Percentiles rank a stretch among this genome's conserved stretches.
Conservation (phyloP, 139 green algal species). For the Trebouxia sp. region DNA sequence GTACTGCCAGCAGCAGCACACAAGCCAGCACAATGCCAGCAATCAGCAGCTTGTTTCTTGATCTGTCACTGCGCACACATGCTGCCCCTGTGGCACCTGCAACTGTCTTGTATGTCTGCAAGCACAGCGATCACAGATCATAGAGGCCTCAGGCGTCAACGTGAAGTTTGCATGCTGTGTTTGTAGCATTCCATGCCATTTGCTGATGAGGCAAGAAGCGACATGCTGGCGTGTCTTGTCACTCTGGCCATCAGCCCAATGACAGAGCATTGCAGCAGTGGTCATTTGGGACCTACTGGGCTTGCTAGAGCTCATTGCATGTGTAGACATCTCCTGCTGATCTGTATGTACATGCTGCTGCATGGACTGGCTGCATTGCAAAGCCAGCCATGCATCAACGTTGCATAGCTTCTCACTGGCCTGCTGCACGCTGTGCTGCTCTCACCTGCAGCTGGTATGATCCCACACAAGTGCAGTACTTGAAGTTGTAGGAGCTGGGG, state of each 20-base stretch:
- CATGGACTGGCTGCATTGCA: no score
- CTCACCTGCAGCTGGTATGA: neutral
- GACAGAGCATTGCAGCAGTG: no score
- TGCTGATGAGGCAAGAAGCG: neutral
- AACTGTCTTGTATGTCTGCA: slow-evolving; percentile 13
- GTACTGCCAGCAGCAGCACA: neutral
- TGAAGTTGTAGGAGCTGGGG: slow-evolving; percentile 12
- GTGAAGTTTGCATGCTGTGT: neutral
- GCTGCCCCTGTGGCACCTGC: neutral
- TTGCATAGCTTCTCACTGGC: neutral
- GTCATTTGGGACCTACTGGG: no score
- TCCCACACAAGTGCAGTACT: slow-evolving; percentile 2
- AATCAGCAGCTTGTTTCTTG: slow-evolving; percentile 15
- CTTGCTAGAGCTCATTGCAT: no score
- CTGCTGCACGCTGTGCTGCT: neutral
- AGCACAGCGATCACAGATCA: no score
- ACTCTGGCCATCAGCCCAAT: no score
- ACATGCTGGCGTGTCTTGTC: neutral
- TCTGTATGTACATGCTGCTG: no score
- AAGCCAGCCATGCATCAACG: no score
- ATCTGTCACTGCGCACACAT: neutral
- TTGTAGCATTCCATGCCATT: neutral
- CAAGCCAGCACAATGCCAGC: slow-evolving; percentile 22
- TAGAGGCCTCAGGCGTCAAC: neutral
- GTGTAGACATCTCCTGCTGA: no score